Evolutionary conservation across 345 rosid species (phyloP).

Genomic region (Bruguiera sexangula): DNA sequence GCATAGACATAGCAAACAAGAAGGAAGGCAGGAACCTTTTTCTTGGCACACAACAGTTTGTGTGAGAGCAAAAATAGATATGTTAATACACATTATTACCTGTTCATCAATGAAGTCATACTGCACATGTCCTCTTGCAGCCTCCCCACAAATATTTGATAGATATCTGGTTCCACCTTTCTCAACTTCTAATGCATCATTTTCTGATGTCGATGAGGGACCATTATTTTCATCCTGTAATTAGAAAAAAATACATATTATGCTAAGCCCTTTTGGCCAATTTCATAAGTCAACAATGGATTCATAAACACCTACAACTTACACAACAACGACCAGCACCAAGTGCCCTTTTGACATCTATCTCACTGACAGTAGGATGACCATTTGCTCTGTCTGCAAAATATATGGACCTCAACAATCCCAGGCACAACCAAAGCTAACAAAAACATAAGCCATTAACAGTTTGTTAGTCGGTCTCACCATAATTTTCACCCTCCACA

Average conservation of each 20-base stretch:
- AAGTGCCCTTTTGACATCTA: slow-evolving; percentile 41
- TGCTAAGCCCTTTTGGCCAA: slow-evolving; percentile 40
- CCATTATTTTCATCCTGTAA: slow-evolving; percentile 61
- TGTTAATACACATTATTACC: slow-evolving; percentile 30
- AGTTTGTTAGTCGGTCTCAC: slow-evolving; percentile 45
- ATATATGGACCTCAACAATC: slow-evolving; percentile 12
- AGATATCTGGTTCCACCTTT: slow-evolving; percentile 25
- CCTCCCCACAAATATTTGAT: slow-evolving; percentile 28
- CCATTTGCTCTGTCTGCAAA: slow-evolving; percentile 42
- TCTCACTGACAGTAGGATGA: slow-evolving; percentile 35
- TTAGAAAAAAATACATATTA: slow-evolving; percentile 38
- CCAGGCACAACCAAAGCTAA: slow-evolving; percentile 19
- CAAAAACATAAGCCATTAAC: slow-evolving; percentile 15
- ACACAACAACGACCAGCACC: slow-evolving; percentile 89
- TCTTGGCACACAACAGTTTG: too few relatives aligned
- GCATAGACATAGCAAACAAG: neutral
- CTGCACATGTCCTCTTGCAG: slow-evolving; percentile 33
- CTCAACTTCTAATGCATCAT: slow-evolving; percentile 32
- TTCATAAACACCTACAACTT: slow-evolving; percentile 99
- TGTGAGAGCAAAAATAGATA: too few relatives aligned
- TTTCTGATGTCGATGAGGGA: slow-evolving; percentile 40
- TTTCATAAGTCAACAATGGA: slow-evolving; percentile 38
- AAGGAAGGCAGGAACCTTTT: neutral
- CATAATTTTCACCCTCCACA: slow-evolving; percentile 34
- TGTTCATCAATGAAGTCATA: slow-evolving; percentile 77